Evolutionary conservation across 1,284 basidiomycete genomes (phyloP), one percentile per base, ranked within the genome.

Genomic region (Leccinum subrobustum): DNA sequence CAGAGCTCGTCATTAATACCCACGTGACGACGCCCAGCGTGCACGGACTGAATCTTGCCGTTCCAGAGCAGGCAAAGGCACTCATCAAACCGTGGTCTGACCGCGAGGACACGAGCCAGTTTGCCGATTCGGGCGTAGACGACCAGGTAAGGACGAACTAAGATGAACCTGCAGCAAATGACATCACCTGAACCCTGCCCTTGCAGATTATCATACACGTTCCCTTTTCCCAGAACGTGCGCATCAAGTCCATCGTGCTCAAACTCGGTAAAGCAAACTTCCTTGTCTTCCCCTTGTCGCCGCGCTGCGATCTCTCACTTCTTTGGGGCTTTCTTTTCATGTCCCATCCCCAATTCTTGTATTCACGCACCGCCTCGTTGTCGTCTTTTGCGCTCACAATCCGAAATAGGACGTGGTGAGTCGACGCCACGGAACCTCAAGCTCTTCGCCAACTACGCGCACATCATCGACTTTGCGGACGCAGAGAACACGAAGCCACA

Each of bases 51-150:
- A 92, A 92, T 69, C 75, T 93, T 57, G 81, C 82, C 7, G 81
- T 91, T 20, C 91, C 91, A 37, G 91, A 93, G 72, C 81, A 87
- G 65, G 91, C 90, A 1, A 86, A 84, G 65, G 83, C 79, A 16
- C 74, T 92, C 39, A 88, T 93, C 62, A 92, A 93, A 72, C 84
- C 87, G 1, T 93, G 92, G 90, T 82, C 88, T 60, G 81, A 91
- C 65, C 78, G 92, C 52, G 89, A 93, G 27, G 85, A 88, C 59
- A 86, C 82, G 3, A 75, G 73, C 1, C 81, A 80, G 63, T 92
- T 78, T 64, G 86, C 83, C 8, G 88, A 91, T 50, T 91, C 88
- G 0, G 85, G 84, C 25, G 90, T 92, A 4, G 91, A 92, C 67
- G 91, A 93, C 70, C 89, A 93, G 82, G 88, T 89, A 61, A 56